phyloP scores from a whole-genome alignment of 2,329 filamentous ascomycete genomes.

The Shiraia bambusicola region DNA sequence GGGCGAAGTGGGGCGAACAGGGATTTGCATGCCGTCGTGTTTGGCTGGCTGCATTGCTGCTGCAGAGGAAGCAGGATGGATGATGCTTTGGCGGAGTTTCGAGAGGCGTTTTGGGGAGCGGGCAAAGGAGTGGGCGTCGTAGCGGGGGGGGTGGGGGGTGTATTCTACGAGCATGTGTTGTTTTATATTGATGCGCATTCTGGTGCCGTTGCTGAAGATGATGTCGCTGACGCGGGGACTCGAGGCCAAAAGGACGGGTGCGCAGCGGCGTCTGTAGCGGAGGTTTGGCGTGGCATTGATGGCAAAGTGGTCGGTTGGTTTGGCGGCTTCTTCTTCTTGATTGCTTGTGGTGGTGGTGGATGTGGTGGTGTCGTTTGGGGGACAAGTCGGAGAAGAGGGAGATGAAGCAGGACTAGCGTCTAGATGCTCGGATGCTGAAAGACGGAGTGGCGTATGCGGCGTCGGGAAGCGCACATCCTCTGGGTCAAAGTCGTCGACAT shows the following conservation, averaged over 20 bases:
- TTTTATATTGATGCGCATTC: constrained; percentile 49
- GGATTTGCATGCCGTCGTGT: neutral
- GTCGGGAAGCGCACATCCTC: constrained; percentile 42
- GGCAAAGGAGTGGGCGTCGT: constrained; percentile 45
- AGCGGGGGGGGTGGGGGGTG: constrained; percentile 48
- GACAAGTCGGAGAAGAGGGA: constrained; percentile 11
- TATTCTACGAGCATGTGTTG: constrained; percentile 47
- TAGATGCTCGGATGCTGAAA: neutral
- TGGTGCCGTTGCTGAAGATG: constrained; percentile 46
- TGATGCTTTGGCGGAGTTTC: constrained; percentile 8
- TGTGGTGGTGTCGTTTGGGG: too few relatives aligned
- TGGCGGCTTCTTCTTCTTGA: neutral
- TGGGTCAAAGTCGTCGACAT: constrained; percentile 42
- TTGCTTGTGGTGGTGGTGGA: too few relatives aligned
- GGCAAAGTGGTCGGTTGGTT: constrained; percentile 15
- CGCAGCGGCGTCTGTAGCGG: constrained; percentile 52
- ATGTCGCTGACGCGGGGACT: constrained; percentile 50
- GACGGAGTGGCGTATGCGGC: constrained; percentile 14
- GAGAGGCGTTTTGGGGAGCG: constrained; percentile 20
- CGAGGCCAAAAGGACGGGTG: constrained; percentile 48
- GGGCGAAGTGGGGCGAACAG: constrained; percentile 29
- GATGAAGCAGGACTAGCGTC: too few relatives aligned
- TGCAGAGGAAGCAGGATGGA: too few relatives aligned
- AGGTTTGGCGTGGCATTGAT: constrained; percentile 40
- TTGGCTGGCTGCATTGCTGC: too few relatives aligned